These are phyloP conservation scores for Hypomyces perniciosus DNA, from an alignment of 2,329 filamentous ascomycete species.

Conservation along the genomic window DNA sequence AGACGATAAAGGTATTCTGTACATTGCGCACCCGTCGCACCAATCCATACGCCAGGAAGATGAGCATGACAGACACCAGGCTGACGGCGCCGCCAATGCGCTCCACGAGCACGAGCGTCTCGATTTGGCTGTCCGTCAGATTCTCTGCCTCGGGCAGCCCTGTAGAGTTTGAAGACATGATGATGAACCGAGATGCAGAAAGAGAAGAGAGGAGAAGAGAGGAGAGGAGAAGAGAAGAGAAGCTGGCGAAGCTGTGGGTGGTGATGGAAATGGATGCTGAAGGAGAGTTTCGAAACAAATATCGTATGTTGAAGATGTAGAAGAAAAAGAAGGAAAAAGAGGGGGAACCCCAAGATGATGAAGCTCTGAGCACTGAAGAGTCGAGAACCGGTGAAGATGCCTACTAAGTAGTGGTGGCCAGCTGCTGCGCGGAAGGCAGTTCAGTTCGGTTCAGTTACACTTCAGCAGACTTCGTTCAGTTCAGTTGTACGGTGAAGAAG, in stretches of 20 bases:
- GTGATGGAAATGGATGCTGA: too few species aligned
- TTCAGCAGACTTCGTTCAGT: too few species aligned
- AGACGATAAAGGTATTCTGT: slow-evolving; percentile 57
- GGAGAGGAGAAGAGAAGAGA: background rate
- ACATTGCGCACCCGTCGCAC: slow-evolving; percentile 51
- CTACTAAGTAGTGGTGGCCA: too few species aligned
- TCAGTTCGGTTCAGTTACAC: too few species aligned
- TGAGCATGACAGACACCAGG: slow-evolving; percentile 42
- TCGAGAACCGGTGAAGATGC: too few species aligned
- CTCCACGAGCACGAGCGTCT: slow-evolving; percentile 43
- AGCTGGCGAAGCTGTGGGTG: background rate
- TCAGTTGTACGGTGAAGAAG: too few species aligned
- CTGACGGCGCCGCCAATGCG: slow-evolving; percentile 49
- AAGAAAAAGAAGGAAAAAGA: too few species aligned
- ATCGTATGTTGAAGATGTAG: too few species aligned
- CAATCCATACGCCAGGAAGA: slow-evolving; percentile 46
- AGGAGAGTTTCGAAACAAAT: too few species aligned
- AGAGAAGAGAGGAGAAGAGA: background rate
- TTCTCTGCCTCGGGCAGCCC: slow-evolving; percentile 17
- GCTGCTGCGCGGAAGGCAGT: too few species aligned
- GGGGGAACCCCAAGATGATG: too few species aligned
- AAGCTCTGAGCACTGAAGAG: too few species aligned
- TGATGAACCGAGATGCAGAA: background rate
- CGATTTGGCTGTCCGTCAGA: slow-evolving; percentile 32
- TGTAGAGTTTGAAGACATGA: background rate